A percentile compares a stretch with the other conserved stretches of the same genome.
Evolutionary conservation across 371 early-diverging fungal genomes (phyloP).

Genomic region (Smittium culicis): DNA sequence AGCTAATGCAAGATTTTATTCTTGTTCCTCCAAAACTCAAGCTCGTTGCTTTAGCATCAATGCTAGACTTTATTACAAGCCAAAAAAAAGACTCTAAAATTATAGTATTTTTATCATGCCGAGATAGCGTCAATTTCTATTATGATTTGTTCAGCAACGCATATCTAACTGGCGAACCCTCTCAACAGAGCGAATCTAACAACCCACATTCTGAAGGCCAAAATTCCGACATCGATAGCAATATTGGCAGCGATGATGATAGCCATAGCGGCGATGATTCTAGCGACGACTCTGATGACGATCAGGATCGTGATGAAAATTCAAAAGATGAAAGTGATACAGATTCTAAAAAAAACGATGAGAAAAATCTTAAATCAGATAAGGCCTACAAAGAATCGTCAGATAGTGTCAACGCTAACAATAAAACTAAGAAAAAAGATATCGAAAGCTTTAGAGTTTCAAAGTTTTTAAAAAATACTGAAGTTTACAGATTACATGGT

Average conservation of each 20-base stretch:
- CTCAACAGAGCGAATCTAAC: not conserved
- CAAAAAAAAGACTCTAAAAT: conserved; percentile 37
- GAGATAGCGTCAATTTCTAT: conserved; percentile 88
- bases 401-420: too few species aligned
- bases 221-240: conserved; percentile 17
- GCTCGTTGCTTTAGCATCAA: conserved; percentile 62
- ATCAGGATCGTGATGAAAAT: conserved; percentile 14
- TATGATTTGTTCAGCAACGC: conserved; percentile 50
- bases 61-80: conserved; percentile 40
- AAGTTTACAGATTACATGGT: conserved; percentile 78
- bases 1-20: conserved; percentile 69
- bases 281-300: conserved; percentile 31
- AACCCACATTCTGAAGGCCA: not conserved
- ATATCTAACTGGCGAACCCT: conserved; percentile 9
- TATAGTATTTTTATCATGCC: conserved; percentile 79
- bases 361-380: conserved; percentile 14
- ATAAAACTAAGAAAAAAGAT: conserved; percentile 13
- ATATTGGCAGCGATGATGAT: conserved; percentile 30
- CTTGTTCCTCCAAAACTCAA: conserved; percentile 80
- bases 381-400: not conserved
- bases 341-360: not conserved
- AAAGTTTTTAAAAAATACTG: conserved; percentile 4
- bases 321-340: too few species aligned
- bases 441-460: not conserved
- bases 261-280: conserved; percentile 12